Base-by-base conservation (phyloP, 2,329 filamentous ascomycete genomes). In the Diaporthe australafricana region DNA sequence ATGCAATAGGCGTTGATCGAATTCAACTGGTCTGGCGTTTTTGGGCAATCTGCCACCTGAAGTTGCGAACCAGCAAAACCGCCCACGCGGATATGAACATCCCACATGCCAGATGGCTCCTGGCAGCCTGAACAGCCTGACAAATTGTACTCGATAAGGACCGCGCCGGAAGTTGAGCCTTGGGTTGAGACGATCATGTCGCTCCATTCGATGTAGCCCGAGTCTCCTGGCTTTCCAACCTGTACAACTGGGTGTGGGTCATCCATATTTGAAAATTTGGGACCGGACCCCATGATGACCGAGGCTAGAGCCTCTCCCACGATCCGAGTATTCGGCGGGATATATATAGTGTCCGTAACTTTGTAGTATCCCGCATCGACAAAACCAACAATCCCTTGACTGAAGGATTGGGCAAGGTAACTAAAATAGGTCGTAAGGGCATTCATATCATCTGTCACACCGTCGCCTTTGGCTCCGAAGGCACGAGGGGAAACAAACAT, bases 101-200 rank as follows among this genome's bases (percentile, higher is more conserved):
- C 93, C 93, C 93, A 95, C 80, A 92, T 86, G 17, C 88, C 90
- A 5, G 83, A 83, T 2, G 86, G 86, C 40, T 78, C 78, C 30
- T 30, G 45, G 2, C 62, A 74, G 30, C 72, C 74, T 7, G 63
- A 72, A 12, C 75, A 74, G 4, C 72, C 76, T 0, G 77, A 77
- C 20, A 95, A 83, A 78, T 95, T 95, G 85, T 91, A 95, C 78
- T 95, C 87, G 71, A 95, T 89, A 8, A 95, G 83, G 9, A 92
- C 85, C 1, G 93, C 93, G 5, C 93, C 93, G 1, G 90, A 86
- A 9, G 90, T 86, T 32, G 90, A 82, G 1, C 93, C 93, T 70
- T 89, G 86, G 0, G 92, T 94, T 69, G 90, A 90, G 17, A 95
- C 85, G 62, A 95, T 87, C 77, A 93, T 89, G 78, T 95, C 93